Evolutionary conservation across 1,284 basidiomycete genomes (phyloP).

Genomic region (Boletus sp.): DNA sequence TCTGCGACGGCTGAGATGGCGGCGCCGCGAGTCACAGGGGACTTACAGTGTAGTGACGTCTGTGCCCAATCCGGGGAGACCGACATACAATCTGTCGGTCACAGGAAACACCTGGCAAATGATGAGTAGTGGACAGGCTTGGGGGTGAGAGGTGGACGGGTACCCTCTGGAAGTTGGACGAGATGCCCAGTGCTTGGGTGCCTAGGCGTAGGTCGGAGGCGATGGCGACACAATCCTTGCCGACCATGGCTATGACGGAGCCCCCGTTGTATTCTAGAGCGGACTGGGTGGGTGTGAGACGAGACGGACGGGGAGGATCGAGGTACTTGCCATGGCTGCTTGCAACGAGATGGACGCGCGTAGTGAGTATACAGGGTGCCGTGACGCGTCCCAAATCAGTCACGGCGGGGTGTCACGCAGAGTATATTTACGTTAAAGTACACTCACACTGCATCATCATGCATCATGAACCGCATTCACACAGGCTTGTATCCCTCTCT

Average conservation of each 20-base stretch:
- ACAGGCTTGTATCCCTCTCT: slow-evolving; percentile 3
- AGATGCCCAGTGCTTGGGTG: slow-evolving; percentile 84
- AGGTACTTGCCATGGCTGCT: slow-evolving; percentile 28
- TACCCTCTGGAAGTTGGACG: slow-evolving; percentile 94
- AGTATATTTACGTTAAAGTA: too few species aligned
- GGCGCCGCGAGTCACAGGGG: slow-evolving; percentile 2
- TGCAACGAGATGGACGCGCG: slow-evolving; percentile 15
- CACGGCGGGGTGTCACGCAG: background rate
- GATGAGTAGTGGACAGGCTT: slow-evolving; percentile 7
- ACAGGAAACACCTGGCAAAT: slow-evolving; percentile 81
- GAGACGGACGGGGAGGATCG: background rate
- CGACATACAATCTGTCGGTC: slow-evolving; percentile 90
- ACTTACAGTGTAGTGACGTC: slow-evolving; percentile 89
- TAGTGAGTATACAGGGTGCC: background rate
- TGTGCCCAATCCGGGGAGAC: slow-evolving; percentile 89
- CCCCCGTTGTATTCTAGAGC: slow-evolving; percentile 91
- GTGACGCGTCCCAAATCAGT: slow-evolving; percentile 20
- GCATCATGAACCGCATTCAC: slow-evolving; percentile 22
- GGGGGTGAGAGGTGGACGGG: slow-evolving; percentile 13
- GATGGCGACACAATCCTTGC: slow-evolving; percentile 98
- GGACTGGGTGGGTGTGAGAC: slow-evolving; percentile 46
- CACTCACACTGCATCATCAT: too few species aligned
- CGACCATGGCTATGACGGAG: slow-evolving; percentile 98
- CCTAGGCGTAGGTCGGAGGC: slow-evolving; percentile 94
- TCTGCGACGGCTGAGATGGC: slow-evolving; percentile 39